Evolutionary conservation across 176 grass and related monocot species (phyloP).

Genomic region (Aegilops speltoides): DNA sequence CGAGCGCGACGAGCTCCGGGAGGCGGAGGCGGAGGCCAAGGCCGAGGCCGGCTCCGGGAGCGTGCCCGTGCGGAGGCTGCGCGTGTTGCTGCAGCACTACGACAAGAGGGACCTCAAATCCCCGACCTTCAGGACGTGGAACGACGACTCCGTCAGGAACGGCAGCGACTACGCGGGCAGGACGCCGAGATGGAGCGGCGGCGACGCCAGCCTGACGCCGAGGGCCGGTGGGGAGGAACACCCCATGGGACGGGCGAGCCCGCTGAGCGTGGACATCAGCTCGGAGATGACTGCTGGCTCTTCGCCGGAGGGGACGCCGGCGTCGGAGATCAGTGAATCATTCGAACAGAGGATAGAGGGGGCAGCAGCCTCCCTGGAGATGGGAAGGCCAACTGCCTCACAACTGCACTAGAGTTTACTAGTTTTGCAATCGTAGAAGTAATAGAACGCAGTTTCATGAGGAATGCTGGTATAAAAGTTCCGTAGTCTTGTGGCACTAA

Average conservation of each 20-base stretch:
- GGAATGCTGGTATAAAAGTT: not conserved
- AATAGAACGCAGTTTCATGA: too few relatives aligned
- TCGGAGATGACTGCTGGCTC: constrained; percentile 31
- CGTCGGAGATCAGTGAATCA: not conserved
- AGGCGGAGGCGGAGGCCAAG: not conserved
- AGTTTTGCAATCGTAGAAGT: too few relatives aligned
- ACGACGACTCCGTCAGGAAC: not conserved
- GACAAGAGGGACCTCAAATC: constrained; percentile 26
- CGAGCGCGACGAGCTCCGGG: constrained; percentile 42
- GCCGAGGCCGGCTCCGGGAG: not conserved
- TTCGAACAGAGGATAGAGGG: constrained; percentile 27
- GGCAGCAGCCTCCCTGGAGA: not conserved
- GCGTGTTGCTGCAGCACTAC: constrained; percentile 37
- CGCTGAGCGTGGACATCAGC: constrained; percentile 21
- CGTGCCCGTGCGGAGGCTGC: constrained; percentile 23
- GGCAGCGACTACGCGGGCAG: not conserved
- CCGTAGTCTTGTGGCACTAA: too few relatives aligned
- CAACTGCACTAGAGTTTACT: too few relatives aligned
- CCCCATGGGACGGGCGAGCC: constrained; percentile 10
- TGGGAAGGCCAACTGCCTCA: too few relatives aligned
- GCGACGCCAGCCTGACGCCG: not conserved
- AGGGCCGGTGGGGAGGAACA: not conserved
- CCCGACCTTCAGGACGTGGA: constrained; percentile 36
- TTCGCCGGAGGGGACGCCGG: constrained; percentile 4
- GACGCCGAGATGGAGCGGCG: not conserved